Evolutionary conservation across 2,329 filamentous ascomycete genomes (phyloP).

Genomic region (Nothophoma quercina): DNA sequence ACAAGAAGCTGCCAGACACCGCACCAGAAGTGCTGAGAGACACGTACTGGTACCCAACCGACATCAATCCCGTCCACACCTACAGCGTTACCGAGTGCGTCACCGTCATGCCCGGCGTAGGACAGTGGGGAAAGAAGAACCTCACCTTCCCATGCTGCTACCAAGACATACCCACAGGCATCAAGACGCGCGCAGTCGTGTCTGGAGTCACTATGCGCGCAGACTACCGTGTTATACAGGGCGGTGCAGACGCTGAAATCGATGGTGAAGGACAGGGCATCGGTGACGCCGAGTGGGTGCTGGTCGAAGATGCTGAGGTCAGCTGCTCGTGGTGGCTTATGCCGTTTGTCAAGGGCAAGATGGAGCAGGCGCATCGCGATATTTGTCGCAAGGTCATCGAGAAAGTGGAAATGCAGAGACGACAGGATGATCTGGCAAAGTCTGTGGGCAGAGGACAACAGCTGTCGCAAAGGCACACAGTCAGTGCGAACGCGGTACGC

Average conservation of each 20-base stretch:
- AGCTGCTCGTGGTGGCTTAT: constrained; percentile 46
- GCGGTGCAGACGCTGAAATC: constrained; percentile 35
- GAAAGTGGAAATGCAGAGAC: constrained; percentile 37
- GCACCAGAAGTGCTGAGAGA: constrained; percentile 37
- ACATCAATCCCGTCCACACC: constrained; percentile 34
- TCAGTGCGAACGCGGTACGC: not conserved
- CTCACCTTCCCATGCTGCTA: constrained; percentile 43
- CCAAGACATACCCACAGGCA: constrained; percentile 42
- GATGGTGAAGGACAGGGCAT: constrained; percentile 44
- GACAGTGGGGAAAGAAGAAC: constrained; percentile 40
- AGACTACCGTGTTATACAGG: constrained; percentile 41
- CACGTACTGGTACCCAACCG: constrained; percentile 46
- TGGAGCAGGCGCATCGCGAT: constrained; percentile 43
- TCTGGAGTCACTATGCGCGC: constrained; percentile 40
- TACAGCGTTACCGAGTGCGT: constrained; percentile 45
- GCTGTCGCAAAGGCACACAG: not conserved
- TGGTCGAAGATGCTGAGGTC: constrained; percentile 47
- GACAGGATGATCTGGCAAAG: constrained; percentile 25
- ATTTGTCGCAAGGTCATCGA: constrained; percentile 46
- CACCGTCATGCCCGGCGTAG: constrained; percentile 39
- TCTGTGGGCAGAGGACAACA: constrained; percentile 28
- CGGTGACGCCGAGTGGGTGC: constrained; percentile 42
- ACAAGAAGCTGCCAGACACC: constrained; percentile 36
- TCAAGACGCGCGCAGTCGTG: constrained; percentile 44
- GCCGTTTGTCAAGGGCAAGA: constrained; percentile 45